These are phyloP conservation scores for Creolimax fragrantissima DNA, from an alignment of 78 protist genomes.

Conservation along the genomic window DNA sequence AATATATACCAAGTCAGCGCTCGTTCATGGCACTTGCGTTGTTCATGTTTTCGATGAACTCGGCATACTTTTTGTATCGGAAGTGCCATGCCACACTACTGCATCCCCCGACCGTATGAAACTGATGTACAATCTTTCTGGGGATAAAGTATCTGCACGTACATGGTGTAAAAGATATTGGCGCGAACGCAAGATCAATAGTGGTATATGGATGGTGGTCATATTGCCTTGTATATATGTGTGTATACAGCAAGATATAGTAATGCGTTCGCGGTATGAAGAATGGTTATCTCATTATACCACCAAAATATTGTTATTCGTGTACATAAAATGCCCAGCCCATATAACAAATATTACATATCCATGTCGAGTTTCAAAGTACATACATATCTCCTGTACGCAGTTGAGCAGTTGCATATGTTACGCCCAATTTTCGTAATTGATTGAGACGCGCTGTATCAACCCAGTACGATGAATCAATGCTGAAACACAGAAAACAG, in stretches of 20 bases:
- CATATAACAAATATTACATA: too few relatives aligned
- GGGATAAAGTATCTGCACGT: constrained; percentile 5
- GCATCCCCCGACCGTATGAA: constrained; percentile 22
- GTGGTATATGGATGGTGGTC: neutral
- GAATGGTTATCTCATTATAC: too few relatives aligned
- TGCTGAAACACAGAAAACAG: neutral
- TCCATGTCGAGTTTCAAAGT: too few relatives aligned
- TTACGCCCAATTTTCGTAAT: neutral
- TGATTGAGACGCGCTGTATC: neutral
- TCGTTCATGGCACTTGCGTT: too few relatives aligned
- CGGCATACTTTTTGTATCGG: neutral
- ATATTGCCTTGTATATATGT: neutral
- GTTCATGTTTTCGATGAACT: neutral
- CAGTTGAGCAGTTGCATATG: neutral
- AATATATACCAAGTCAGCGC: too few relatives aligned
- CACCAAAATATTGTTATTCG: too few relatives aligned
- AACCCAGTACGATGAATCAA: neutral
- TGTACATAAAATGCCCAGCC: too few relatives aligned
- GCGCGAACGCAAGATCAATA: neutral
- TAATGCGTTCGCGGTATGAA: too few relatives aligned
- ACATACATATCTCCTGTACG: neutral
- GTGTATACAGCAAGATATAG: too few relatives aligned
- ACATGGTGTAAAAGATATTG: neutral
- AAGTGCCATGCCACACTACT: constrained; percentile 21
- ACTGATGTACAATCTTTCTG: constrained; percentile 19